Percentiles rank a stretch among this genome's conserved stretches.
Conservation (phyloP, 139 green algal species). For the Asterochloris erici region DNA sequence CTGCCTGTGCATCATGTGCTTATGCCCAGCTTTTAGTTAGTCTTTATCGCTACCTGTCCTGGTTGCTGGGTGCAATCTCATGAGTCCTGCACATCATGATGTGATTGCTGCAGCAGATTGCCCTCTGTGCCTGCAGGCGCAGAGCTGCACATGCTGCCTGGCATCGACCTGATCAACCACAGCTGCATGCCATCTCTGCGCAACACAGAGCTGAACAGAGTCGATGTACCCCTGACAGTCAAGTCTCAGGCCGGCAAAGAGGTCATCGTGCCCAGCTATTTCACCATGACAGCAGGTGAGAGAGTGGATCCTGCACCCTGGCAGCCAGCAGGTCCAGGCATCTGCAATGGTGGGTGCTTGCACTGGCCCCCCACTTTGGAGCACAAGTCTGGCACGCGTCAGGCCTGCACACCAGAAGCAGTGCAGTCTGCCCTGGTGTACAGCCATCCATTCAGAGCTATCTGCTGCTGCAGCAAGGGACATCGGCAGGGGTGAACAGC, state of each 20-base stretch:
- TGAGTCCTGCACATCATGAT: neutral
- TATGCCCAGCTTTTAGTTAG: neutral
- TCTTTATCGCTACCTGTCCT: neutral
- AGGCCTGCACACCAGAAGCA: too few species aligned
- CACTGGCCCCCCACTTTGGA: too few species aligned
- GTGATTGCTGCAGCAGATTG: neutral
- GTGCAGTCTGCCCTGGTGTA: too few species aligned
- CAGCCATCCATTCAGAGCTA: too few species aligned
- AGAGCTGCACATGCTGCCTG: slow-evolving; percentile 60
- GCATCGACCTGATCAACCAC: slow-evolving; percentile 78
- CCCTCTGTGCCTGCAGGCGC: slow-evolving; percentile 12
- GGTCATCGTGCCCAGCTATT: slow-evolving; percentile 33
- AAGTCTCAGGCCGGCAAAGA: slow-evolving; percentile 15
- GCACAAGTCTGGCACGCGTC: too few species aligned
- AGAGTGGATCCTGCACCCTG: neutral
- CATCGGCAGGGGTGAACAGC: slow-evolving; percentile 47
- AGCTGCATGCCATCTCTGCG: slow-evolving; percentile 23
- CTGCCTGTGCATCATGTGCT: neutral
- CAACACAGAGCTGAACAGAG: slow-evolving; percentile 45
- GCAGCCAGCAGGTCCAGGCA: too few species aligned
- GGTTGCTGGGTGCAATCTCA: neutral
- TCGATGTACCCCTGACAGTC: slow-evolving; percentile 23
- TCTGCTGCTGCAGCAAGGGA: slow-evolving; percentile 35
- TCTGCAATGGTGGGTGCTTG: too few species aligned
- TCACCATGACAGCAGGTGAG: slow-evolving; percentile 54